Evolutionary conservation across 1,284 basidiomycete genomes (phyloP).

Genomic region (Tausonia pullulans): DNA sequence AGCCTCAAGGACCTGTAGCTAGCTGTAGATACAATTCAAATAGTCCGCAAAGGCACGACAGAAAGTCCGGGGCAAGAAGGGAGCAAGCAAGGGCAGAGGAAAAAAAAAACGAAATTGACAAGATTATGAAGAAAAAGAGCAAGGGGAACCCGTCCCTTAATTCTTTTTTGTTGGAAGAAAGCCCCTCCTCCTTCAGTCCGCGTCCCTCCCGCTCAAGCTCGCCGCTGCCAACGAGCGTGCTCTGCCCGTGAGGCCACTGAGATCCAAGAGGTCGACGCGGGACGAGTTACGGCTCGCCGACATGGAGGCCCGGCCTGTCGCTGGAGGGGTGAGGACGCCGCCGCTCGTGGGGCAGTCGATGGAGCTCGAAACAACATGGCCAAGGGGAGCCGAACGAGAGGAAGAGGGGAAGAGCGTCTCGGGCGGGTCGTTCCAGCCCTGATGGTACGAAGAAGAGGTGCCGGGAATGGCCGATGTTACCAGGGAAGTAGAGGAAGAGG

Average conservation of each 20-base stretch:
- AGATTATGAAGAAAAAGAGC: no score
- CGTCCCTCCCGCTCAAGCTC: no score
- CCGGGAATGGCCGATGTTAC: not conserved
- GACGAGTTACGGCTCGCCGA: not conserved
- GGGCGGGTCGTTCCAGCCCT: conserved; percentile 13
- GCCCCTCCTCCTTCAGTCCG: no score
- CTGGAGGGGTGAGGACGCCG: conserved; percentile 5
- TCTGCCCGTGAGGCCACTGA: not conserved
- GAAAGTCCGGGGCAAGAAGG: no score
- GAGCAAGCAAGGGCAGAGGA: no score
- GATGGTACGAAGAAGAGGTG: not conserved
- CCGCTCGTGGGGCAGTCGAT: not conserved
- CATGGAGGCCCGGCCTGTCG: not conserved
- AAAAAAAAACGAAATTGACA: no score
- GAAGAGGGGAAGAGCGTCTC: not conserved
- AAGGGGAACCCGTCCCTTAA: no score
- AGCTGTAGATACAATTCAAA: not conserved
- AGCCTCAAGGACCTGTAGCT: conserved; percentile 4
- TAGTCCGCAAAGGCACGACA: no score
- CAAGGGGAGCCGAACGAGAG: not conserved
- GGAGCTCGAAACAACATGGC: not conserved
- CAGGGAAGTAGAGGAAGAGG: not conserved
- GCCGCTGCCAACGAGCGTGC: no score
- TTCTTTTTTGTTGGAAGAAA: no score
- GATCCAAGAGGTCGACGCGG: conserved; percentile 1